Evolutionary conservation across 106 monocot species (phyloP).

Genomic region (Dioscorea alata): DNA sequence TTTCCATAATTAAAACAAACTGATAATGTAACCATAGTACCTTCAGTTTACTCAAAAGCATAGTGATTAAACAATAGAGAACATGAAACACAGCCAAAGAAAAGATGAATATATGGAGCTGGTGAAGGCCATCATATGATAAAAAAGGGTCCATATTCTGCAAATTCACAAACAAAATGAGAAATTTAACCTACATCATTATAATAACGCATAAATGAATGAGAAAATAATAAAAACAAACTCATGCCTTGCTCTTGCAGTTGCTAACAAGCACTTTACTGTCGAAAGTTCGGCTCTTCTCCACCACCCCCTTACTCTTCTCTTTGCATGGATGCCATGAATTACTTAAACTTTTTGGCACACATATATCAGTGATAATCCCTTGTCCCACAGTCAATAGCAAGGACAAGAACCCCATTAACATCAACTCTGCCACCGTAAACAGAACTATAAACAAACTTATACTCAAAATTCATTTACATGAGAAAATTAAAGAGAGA

Average conservation of each 20-base stretch:
- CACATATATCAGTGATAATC: not conserved
- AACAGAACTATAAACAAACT: not conserved
- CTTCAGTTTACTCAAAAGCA: not conserved
- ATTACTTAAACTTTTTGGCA: not conserved
- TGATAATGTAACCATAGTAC: not conserved
- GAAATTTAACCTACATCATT: no score
- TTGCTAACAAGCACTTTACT: not conserved
- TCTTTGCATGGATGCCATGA: not conserved
- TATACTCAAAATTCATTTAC: not conserved
- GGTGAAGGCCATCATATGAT: not conserved
- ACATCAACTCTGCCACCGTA: not conserved
- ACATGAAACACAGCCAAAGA: not conserved
- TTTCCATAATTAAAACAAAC: not conserved
- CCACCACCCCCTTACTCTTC: not conserved
- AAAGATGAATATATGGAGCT: constrained; percentile 5
- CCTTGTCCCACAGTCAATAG: not conserved
- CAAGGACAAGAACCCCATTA: not conserved
- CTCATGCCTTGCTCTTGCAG: not conserved
- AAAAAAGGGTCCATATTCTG: not conserved
- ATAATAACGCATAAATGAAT: no score
- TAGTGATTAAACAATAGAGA: constrained; percentile 1
- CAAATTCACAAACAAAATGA: not conserved
- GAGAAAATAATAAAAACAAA: no score
- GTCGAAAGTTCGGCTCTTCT: not conserved
- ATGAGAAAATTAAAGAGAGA: not conserved